These are phyloP conservation scores for Colletotrichum liriopes DNA, from an alignment of 2,329 filamentous ascomycete genomes.

Conservation along the genomic window DNA sequence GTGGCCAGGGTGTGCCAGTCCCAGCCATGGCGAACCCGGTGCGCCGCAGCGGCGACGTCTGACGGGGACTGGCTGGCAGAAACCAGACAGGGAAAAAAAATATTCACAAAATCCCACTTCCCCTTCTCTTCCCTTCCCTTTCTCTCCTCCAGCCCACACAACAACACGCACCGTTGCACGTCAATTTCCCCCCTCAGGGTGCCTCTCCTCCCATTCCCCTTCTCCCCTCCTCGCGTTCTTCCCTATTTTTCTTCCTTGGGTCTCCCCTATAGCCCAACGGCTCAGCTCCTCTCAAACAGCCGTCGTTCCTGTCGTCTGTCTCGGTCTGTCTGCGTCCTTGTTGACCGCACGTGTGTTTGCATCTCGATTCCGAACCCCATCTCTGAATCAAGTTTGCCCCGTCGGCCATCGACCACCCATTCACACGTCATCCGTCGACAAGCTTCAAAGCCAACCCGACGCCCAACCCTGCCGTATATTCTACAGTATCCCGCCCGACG, in stretches of 20 bases:
- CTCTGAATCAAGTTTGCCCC: constrained; percentile 35
- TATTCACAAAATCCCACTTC: constrained; percentile 43
- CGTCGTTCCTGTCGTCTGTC: constrained; percentile 32
- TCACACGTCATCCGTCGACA: constrained; percentile 36
- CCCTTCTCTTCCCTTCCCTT: constrained; percentile 41
- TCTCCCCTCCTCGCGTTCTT: constrained; percentile 53
- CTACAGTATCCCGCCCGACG: constrained; percentile 20
- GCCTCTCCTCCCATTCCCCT: constrained; percentile 51
- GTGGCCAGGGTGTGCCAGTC: constrained; percentile 32
- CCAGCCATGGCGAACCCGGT: constrained; percentile 33
- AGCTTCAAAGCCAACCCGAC: constrained; percentile 21
- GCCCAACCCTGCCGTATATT: constrained; percentile 10
- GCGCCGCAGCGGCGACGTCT: constrained; percentile 32
- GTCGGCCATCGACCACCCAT: constrained; percentile 33
- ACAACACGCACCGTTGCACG: constrained; percentile 59
- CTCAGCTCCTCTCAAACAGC: constrained; percentile 46
- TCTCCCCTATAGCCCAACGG: constrained; percentile 35
- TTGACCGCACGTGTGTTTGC: constrained; percentile 21
- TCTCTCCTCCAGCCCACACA: constrained; percentile 44
- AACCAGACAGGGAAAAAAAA: constrained; percentile 41
- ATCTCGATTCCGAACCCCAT: constrained; percentile 32
- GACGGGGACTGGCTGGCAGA: constrained; percentile 5
- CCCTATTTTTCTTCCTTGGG: constrained; percentile 54
- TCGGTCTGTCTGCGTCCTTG: constrained; percentile 9
- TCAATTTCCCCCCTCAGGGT: constrained; percentile 59